phyloP scores from a whole-genome alignment of 331 rosid genomes.

The Malus hybrid region DNA sequence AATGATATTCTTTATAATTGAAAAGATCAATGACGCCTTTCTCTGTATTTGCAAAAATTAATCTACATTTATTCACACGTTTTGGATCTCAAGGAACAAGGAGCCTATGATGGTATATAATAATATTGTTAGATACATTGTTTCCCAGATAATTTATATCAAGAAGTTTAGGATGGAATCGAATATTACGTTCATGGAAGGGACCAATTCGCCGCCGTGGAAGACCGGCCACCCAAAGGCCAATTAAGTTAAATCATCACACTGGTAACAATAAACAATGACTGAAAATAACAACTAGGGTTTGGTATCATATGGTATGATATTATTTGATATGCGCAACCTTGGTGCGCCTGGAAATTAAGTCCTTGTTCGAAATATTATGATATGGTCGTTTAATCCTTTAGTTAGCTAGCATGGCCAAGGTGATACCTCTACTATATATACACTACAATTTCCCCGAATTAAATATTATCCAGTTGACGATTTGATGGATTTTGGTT shows the following conservation, averaged over 20 bases:
- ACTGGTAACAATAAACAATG: neutral
- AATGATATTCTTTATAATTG: neutral
- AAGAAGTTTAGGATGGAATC: neutral
- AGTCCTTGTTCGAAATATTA: no score
- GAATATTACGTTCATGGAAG: neutral
- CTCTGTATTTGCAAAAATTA: neutral
- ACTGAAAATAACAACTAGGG: neutral
- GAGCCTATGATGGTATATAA: neutral
- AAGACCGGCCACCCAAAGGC: neutral
- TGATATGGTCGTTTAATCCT: neutral
- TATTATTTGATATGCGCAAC: no score
- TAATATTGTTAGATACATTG: neutral
- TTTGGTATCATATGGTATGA: neutral
- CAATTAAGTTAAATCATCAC: neutral
- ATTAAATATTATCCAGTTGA: neutral
- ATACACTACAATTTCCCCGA: neutral
- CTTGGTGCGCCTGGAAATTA: no score
- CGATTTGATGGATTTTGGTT: neutral
- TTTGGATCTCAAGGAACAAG: neutral
- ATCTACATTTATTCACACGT: neutral
- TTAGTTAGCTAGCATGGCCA: neutral
- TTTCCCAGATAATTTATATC: neutral
- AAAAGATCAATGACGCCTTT: neutral
- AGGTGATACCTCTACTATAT: neutral
- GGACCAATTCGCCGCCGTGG: constrained; percentile 6